These are phyloP conservation scores for Strobilomyces dryophilus DNA, from an alignment of 768 basidiomycete genomes.

Conservation along the genomic window DNA sequence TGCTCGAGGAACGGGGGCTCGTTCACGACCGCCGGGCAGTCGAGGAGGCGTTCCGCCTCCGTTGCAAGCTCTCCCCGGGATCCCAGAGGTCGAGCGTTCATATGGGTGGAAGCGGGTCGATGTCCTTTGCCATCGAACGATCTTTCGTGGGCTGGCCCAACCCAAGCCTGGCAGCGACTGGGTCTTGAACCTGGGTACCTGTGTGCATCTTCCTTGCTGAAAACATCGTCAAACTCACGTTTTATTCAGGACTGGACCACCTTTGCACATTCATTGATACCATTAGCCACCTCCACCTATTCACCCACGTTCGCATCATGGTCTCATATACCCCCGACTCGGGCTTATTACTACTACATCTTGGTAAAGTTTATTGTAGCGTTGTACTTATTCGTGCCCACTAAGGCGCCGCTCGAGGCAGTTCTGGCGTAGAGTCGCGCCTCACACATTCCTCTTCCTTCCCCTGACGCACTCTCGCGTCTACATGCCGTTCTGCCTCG, in stretches of 20 bases:
- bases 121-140: constrained; percentile 44
- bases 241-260: too few relatives aligned
- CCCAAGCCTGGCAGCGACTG: constrained; percentile 32
- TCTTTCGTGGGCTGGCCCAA: constrained; percentile 51
- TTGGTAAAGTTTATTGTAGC: too few relatives aligned
- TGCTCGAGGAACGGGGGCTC: constrained; percentile 40
- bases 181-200: constrained; percentile 30
- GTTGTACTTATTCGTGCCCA: too few relatives aligned
- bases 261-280: too few relatives aligned
- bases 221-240: too few relatives aligned
- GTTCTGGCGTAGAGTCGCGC: background rate
- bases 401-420: background rate
- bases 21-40: constrained; percentile 30
- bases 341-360: too few relatives aligned
- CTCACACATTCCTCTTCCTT: background rate
- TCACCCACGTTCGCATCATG: too few relatives aligned
- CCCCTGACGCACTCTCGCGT: background rate
- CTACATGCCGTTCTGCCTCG: background rate
- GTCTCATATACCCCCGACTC: too few relatives aligned
- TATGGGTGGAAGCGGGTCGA: constrained; percentile 57
- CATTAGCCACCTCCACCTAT: too few relatives aligned
- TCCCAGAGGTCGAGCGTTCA: constrained; percentile 39
- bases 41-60: constrained; percentile 41
- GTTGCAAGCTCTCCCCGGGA: constrained; percentile 42
- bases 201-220: too few relatives aligned